Conservation (phyloP, 1,284 basidiomycete genomes). For the Serendipita sp. region DNA sequence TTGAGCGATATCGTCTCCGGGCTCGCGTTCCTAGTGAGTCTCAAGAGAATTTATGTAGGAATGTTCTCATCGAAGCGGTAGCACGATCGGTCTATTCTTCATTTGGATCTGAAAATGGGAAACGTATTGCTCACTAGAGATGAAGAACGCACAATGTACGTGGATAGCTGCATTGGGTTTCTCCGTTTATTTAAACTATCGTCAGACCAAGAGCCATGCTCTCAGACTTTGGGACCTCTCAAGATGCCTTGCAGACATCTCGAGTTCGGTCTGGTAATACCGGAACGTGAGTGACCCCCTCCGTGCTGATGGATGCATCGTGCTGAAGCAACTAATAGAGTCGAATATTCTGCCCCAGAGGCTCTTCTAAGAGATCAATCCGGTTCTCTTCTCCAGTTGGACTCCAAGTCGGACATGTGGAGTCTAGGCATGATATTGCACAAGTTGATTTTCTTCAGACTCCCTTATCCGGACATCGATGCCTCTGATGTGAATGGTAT, state of each 20-base stretch:
- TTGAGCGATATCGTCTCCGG: conserved; percentile 70
- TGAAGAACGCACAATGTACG: conserved; percentile 67
- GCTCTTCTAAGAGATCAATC: conserved; percentile 36
- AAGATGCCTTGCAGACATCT: conserved; percentile 65
- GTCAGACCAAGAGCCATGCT: conserved; percentile 70
- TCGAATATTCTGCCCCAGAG: conserved; percentile 77
- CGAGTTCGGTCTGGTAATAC: conserved; percentile 74
- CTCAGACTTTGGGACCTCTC: conserved; percentile 88
- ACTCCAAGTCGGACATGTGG: conserved; percentile 85
- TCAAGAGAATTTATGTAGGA: background rate
- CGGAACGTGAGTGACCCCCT: conserved; percentile 58
- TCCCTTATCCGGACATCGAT: conserved; percentile 65
- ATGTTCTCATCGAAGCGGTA: conserved; percentile 20
- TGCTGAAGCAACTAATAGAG: conserved; percentile 25
- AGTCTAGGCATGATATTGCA: conserved; percentile 83
- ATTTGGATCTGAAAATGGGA: conserved; percentile 85
- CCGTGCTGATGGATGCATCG: background rate
- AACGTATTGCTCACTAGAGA: conserved; percentile 90
- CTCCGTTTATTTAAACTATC: background rate
- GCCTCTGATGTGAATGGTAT: conserved; percentile 47
- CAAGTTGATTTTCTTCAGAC: conserved; percentile 75
- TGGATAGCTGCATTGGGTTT: conserved; percentile 10
- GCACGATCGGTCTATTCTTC: conserved; percentile 77
- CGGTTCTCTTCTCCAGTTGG: conserved; percentile 55
- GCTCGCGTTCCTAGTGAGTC: conserved; percentile 63